phyloP scores from a whole-genome alignment of 2,329 filamentous ascomycete species.

The Fusarium globosum region DNA sequence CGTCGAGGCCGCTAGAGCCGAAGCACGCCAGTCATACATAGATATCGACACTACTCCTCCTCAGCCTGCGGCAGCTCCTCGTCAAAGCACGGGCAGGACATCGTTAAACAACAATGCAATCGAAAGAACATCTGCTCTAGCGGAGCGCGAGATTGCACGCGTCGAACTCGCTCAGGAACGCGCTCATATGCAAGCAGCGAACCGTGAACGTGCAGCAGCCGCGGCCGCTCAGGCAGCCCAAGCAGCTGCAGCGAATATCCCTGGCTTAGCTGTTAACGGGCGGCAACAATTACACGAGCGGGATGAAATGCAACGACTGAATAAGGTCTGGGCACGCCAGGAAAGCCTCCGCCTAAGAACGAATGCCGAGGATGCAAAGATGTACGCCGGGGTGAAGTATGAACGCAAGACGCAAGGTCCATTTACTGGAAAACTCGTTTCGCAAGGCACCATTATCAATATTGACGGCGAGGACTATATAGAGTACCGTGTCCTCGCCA shows the following conservation, averaged over 20 bases:
- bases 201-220: slow-evolving; percentile 52
- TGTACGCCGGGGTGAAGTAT: slow-evolving; percentile 70
- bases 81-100: slow-evolving; percentile 30
- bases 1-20: slow-evolving; percentile 44
- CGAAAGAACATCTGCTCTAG: slow-evolving; percentile 61
- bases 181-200: slow-evolving; percentile 60
- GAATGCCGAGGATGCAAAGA: slow-evolving; percentile 64
- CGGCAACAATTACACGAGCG: slow-evolving; percentile 57
- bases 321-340: slow-evolving; percentile 66
- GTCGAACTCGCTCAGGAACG: slow-evolving; percentile 63
- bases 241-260: slow-evolving; percentile 45
- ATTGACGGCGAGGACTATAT: slow-evolving; percentile 76
- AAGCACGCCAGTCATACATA: slow-evolving; percentile 42
- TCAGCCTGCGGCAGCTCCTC: slow-evolving; percentile 34
- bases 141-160: slow-evolving; percentile 63
- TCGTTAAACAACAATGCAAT: slow-evolving; percentile 48
- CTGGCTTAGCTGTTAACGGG: slow-evolving; percentile 41
- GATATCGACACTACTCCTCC: slow-evolving; percentile 33
- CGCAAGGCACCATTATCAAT: slow-evolving; percentile 68
- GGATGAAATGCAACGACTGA: slow-evolving; percentile 62
- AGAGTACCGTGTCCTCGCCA: slow-evolving; percentile 73
- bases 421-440: slow-evolving; percentile 72
- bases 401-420: slow-evolving; percentile 70
- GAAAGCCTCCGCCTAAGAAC: slow-evolving; percentile 59
- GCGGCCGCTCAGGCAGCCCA: slow-evolving; percentile 49